Evolutionary conservation across 1,139 yeast species (phyloP).

Genomic region (Hyphopichia burtonii): DNA sequence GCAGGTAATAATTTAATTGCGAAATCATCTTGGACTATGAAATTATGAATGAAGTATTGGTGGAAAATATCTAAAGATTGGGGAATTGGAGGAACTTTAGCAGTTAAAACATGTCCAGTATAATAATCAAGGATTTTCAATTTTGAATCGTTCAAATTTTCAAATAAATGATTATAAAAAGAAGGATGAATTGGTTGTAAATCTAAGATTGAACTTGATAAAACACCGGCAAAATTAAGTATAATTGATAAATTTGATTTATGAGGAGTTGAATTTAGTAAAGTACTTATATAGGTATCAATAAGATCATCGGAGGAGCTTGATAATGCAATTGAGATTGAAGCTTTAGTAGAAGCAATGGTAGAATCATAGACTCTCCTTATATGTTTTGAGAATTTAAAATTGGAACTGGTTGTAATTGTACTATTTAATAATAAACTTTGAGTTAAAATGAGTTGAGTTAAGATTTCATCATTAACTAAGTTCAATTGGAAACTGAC

Average conservation of each 20-base stretch:
- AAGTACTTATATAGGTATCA: not conserved
- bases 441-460: slow-evolving; percentile 17
- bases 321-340: slow-evolving; percentile 20
- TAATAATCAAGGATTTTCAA: slow-evolving; percentile 13
- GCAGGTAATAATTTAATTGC: slow-evolving; percentile 50
- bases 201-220: slow-evolving; percentile 38
- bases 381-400: slow-evolving; percentile 30
- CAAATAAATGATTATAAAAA: slow-evolving; percentile 23
- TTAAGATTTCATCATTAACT: slow-evolving; percentile 5
- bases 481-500: slow-evolving; percentile 12
- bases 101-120: slow-evolving; percentile 41
- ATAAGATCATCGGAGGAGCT: not conserved
- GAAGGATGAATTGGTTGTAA: slow-evolving; percentile 42
- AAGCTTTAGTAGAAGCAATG: slow-evolving; percentile 33
- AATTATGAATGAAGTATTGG: slow-evolving; percentile 36
- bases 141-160: slow-evolving; percentile 8
- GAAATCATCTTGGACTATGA: slow-evolving; percentile 45
- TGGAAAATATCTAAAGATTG: slow-evolving; percentile 18
- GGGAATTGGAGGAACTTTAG: slow-evolving; percentile 37
- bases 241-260: not conserved
- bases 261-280: not conserved
- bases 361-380: slow-evolving; percentile 48
- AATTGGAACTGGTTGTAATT: slow-evolving; percentile 10
- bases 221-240: slow-evolving; percentile 34
- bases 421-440: slow-evolving; percentile 21